Conservation (phyloP, 441 rosid genomes). For the Adansonia grandidieri region DNA sequence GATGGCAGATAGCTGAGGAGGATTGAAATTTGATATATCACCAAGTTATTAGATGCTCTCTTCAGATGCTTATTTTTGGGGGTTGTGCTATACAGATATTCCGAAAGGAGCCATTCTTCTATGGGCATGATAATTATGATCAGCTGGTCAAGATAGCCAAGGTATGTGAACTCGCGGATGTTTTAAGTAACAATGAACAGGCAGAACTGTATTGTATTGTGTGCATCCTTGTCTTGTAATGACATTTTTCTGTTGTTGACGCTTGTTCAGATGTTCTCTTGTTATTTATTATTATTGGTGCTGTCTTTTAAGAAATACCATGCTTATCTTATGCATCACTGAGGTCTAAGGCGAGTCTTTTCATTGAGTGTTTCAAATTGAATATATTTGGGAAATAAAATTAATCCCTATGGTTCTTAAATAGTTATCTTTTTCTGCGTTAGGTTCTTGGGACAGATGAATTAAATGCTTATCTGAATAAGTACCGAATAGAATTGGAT, state of each 20-base stretch:
- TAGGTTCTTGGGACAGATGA: slow-evolving; percentile 96
- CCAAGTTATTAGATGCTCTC: slow-evolving; percentile 28
- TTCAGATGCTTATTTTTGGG: slow-evolving; percentile 32
- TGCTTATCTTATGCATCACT: neutral
- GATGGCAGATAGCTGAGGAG: slow-evolving; percentile 28
- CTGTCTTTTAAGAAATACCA: neutral
- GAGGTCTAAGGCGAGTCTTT: neutral
- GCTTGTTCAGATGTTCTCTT: neutral
- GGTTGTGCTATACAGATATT: slow-evolving; percentile 62
- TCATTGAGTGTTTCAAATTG: neutral
- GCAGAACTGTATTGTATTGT: neutral
- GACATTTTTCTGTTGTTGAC: neutral
- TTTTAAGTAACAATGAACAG: neutral
- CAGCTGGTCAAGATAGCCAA: slow-evolving; percentile 84
- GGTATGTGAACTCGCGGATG: slow-evolving; percentile 45
- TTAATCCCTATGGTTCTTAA: neutral
- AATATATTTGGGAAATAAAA: neutral
- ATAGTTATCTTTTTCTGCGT: slow-evolving; percentile 7
- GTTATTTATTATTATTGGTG: neutral
- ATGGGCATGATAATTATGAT: slow-evolving; percentile 73
- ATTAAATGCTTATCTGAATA: slow-evolving; percentile 72
- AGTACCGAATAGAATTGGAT: slow-evolving; percentile 85
- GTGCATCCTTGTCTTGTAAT: neutral
- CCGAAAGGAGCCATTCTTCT: slow-evolving; percentile 31
- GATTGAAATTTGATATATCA: slow-evolving; percentile 26